A percentile compares a stretch with the other conserved stretches of the same genome.
phyloP scores from a whole-genome alignment of 1,284 basidiomycete species.

The Irpex rosettiformis region DNA sequence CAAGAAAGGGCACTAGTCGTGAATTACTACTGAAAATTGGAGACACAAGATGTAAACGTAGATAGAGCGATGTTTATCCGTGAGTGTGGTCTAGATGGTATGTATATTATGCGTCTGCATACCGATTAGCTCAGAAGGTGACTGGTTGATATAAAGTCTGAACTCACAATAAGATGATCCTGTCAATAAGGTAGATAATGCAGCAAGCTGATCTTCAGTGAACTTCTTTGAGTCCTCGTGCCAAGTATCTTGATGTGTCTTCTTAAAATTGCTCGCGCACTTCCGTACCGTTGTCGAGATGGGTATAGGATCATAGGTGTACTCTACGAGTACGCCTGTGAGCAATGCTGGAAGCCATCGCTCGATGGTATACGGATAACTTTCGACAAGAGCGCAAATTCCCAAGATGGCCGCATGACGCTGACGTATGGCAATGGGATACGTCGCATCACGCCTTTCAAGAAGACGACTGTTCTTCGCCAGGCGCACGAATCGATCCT shows the following conservation, averaged over 20 bases:
- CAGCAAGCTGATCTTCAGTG: constrained; percentile 66
- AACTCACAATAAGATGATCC: constrained; percentile 71
- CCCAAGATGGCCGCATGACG: constrained; percentile 80
- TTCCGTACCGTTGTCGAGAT: constrained; percentile 72
- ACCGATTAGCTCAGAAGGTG: neutral
- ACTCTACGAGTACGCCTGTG: constrained; percentile 70
- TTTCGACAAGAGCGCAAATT: constrained; percentile 75
- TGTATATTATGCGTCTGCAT: constrained; percentile 17
- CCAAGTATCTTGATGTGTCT: constrained; percentile 83
- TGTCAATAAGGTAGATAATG: constrained; percentile 68
- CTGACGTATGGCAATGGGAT: constrained; percentile 61
- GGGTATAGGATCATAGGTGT: constrained; percentile 81
- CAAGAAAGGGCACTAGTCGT: too few species aligned
- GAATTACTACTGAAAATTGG: too few species aligned
- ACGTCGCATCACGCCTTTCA: constrained; percentile 50
- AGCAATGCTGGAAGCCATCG: constrained; percentile 80
- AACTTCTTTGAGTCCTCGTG: constrained; percentile 78
- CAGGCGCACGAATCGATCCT: constrained; percentile 71
- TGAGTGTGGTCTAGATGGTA: neutral
- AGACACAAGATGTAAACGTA: too few species aligned
- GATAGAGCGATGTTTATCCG: too few species aligned
- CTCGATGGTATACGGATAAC: constrained; percentile 84
- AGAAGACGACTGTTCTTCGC: constrained; percentile 59
- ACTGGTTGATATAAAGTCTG: neutral
- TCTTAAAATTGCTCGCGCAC: constrained; percentile 73